phyloP scores from a whole-genome alignment of 306 rosid species.

The Lathyrus sativus region DNA sequence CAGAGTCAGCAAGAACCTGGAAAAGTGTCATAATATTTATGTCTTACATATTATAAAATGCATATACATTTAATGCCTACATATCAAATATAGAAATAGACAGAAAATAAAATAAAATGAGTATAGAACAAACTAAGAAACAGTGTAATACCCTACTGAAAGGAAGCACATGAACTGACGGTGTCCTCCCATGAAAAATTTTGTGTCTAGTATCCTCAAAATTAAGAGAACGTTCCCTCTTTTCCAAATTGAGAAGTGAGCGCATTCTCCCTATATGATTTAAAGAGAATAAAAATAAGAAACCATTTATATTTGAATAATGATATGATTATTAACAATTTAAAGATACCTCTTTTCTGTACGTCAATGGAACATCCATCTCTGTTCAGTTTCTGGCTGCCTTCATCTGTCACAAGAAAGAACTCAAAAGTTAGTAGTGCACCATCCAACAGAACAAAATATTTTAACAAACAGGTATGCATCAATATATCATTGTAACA shows the following conservation, averaged over 20 bases:
- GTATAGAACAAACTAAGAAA: slow-evolving; percentile 28
- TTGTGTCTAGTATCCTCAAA: slow-evolving; percentile 60
- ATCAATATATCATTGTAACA: slow-evolving; percentile 38
- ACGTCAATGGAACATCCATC: too few relatives aligned
- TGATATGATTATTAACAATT: too few relatives aligned
- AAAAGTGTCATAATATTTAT: slow-evolving; percentile 10
- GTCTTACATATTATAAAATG: too few relatives aligned
- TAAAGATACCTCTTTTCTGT: too few relatives aligned
- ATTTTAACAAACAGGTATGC: slow-evolving; percentile 19
- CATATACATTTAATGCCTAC: too few relatives aligned
- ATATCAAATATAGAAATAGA: too few relatives aligned
- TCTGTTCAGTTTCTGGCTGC: too few relatives aligned
- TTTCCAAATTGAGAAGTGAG: slow-evolving; percentile 75
- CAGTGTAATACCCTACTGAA: slow-evolving; percentile 57
- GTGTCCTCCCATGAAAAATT: slow-evolving; percentile 55
- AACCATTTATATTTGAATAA: too few relatives aligned
- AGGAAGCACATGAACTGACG: slow-evolving; percentile 54
- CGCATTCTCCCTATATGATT: slow-evolving; percentile 70
- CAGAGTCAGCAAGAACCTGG: slow-evolving; percentile 31
- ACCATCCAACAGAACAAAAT: slow-evolving; percentile 11
- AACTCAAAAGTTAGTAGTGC: slow-evolving; percentile 35
- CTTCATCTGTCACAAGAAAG: slow-evolving; percentile 58
- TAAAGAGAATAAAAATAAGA: slow-evolving; percentile 33
- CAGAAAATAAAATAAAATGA: slow-evolving; percentile 25
- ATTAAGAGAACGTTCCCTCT: slow-evolving; percentile 71